Percentiles rank a stretch among this genome's conserved stretches.
These are phyloP conservation scores for Beauveria sp. DNA, from an alignment of 2,329 filamentous ascomycete species.

Conservation along the genomic window DNA sequence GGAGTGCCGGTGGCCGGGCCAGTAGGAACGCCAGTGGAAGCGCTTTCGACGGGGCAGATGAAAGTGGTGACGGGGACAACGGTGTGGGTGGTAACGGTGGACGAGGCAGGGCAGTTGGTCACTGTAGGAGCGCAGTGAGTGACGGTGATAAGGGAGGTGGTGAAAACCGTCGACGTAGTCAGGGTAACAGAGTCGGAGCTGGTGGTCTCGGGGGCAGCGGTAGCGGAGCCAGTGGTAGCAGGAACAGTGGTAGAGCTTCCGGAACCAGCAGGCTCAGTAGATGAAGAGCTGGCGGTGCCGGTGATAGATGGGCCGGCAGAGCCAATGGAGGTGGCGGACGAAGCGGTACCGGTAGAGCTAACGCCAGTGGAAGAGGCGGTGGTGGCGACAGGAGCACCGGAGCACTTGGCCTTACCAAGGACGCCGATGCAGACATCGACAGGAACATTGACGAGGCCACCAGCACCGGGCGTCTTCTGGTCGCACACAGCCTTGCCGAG, in stretches of 20 bases:
- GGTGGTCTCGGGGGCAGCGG: background rate
- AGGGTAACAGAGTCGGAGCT: background rate
- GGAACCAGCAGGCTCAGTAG: background rate
- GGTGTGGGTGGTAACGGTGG: background rate
- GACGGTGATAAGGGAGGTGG: constrained; percentile 4
- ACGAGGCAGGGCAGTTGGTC: constrained; percentile 10
- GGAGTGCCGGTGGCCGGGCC: background rate
- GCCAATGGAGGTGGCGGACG: background rate
- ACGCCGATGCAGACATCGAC: background rate
- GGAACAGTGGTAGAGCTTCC: background rate
- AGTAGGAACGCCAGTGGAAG: background rate
- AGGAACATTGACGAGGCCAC: background rate
- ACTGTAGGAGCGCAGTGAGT: constrained; percentile 4
- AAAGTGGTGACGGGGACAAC: constrained; percentile 7
- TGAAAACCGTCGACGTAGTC: constrained; percentile 6
- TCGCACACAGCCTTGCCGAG: background rate
- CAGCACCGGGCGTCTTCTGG: background rate
- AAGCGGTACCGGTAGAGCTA: background rate
- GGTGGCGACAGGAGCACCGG: background rate
- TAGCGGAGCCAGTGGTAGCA: background rate
- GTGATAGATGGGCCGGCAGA: background rate
- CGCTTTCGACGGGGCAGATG: background rate
- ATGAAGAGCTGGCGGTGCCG: background rate
- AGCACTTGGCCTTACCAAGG: constrained; percentile 3
- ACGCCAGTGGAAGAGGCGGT: background rate